Conservation (phyloP, 129 eudicot genomes). For the Solidago caesia region DNA sequence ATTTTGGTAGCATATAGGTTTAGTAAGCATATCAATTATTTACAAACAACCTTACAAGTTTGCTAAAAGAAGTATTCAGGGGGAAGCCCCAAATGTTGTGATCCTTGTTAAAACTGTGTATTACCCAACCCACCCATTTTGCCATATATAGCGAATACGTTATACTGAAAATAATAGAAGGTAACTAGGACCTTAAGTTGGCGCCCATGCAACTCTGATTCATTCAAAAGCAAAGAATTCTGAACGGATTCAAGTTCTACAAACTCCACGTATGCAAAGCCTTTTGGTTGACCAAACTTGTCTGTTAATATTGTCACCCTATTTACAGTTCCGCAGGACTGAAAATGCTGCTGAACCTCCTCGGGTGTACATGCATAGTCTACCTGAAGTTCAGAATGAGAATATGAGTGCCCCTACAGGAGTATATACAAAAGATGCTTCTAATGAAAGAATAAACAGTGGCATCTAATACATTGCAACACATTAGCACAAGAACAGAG, state of each 20-base stretch:
- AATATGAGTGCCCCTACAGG: not conserved
- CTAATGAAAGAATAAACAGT: not conserved
- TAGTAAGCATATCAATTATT: not conserved
- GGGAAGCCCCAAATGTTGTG: not conserved
- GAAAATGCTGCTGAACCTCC: constrained; percentile 49
- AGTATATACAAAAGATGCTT: constrained; percentile 8
- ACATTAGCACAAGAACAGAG: not conserved
- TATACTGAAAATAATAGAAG: not conserved
- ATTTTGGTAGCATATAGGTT: not conserved
- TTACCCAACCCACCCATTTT: not conserved
- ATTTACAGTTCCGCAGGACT: constrained; percentile 57
- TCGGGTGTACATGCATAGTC: constrained; percentile 43
- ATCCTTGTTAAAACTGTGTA: not conserved
- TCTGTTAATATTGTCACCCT: constrained; percentile 58
- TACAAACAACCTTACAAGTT: not conserved
- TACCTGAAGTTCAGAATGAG: constrained; percentile 21
- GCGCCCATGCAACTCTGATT: constrained; percentile 65
- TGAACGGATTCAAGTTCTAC: constrained; percentile 73
- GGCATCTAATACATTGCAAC: not conserved
- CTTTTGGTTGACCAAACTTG: constrained; percentile 70
- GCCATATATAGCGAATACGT: not conserved
- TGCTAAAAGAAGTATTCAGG: not conserved
- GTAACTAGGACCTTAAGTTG: constrained; percentile 50
- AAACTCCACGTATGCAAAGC: constrained; percentile 76
- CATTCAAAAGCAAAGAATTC: constrained; percentile 54